These are phyloP conservation scores for Trametes hirsuta DNA, from an alignment of 1,284 basidiomycete genomes.

Conservation along the genomic window DNA sequence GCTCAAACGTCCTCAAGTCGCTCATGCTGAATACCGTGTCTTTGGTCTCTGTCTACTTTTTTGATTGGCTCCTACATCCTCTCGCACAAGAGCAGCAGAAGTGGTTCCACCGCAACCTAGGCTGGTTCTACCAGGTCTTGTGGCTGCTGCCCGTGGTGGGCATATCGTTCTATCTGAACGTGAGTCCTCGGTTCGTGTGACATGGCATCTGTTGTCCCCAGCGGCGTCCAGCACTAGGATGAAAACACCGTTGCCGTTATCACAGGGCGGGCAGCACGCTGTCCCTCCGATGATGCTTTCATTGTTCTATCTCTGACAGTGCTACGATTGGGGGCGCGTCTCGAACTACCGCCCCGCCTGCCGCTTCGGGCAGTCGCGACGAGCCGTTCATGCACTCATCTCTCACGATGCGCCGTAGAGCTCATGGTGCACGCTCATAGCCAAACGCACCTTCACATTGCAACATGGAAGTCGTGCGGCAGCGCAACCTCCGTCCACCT, in stretches of 20 bases:
- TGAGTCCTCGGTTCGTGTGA: conserved; percentile 41
- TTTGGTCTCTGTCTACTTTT: conserved; percentile 69
- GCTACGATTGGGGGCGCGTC: background rate
- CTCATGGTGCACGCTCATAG: conserved; percentile 73
- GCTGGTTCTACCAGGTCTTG: conserved; percentile 73
- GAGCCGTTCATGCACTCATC: conserved; percentile 14
- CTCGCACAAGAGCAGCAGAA: conserved; percentile 63
- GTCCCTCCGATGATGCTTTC: background rate
- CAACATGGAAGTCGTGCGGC: conserved; percentile 63
- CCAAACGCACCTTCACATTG: conserved; percentile 68
- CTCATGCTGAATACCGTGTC: conserved; percentile 71
- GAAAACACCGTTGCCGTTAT: conserved; percentile 3
- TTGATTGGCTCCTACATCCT: conserved; percentile 72
- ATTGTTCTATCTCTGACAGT: conserved; percentile 6
- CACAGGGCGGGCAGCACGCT: background rate
- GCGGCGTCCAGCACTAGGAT: conserved; percentile 1
- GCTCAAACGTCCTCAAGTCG: conserved; percentile 73
- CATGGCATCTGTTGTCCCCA: background rate
- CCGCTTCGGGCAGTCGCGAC: background rate
- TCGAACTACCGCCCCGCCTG: no score
- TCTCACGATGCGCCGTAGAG: conserved; percentile 46
- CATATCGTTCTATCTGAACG: conserved; percentile 75
- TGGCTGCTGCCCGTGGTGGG: conserved; percentile 79
- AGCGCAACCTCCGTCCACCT: conserved; percentile 51
- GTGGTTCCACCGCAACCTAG: conserved; percentile 72